These are phyloP conservation scores for Fonsecaea multimorphosa DNA, from an alignment of 2,329 filamentous ascomycete genomes.

Conservation along the genomic window DNA sequence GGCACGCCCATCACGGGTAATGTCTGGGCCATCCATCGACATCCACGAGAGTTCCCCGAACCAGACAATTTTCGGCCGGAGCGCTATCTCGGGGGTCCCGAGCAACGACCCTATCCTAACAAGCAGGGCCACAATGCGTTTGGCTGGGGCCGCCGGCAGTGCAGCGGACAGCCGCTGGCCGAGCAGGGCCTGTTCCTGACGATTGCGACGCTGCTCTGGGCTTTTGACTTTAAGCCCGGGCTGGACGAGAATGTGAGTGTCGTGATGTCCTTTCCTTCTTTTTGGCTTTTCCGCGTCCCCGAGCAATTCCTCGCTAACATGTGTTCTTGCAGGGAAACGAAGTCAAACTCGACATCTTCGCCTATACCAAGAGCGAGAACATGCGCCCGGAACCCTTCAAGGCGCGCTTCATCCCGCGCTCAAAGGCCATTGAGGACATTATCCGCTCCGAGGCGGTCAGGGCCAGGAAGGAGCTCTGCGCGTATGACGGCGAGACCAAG, in stretches of 20 bases:
- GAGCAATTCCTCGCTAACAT: too few relatives aligned
- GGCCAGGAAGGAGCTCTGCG: constrained; percentile 24
- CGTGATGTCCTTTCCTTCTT: not conserved
- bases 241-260: constrained; percentile 42
- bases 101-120: constrained; percentile 55
- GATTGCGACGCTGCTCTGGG: constrained; percentile 64
- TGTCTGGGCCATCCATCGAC: constrained; percentile 41
- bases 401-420: constrained; percentile 28
- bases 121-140: constrained; percentile 63
- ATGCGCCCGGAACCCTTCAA: constrained; percentile 31
- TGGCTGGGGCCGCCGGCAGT: constrained; percentile 63
- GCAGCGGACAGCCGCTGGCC: constrained; percentile 61
- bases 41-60: constrained; percentile 48
- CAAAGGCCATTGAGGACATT: constrained; percentile 23
- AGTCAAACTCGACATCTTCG: constrained; percentile 30
- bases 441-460: constrained; percentile 22
- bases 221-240: constrained; percentile 58
- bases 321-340: constrained; percentile 28
- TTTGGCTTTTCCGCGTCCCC: not conserved
- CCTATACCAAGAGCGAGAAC: constrained; percentile 31
- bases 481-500: constrained; percentile 31
- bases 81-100: constrained; percentile 46
- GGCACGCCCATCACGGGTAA: constrained; percentile 46
- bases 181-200: constrained; percentile 67
- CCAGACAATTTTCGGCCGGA: constrained; percentile 53